Percentiles rank a stretch among this genome's conserved stretches.
phyloP scores from a whole-genome alignment of 2,329 filamentous ascomycete species.

The Metarhizium anisopliae region DNA sequence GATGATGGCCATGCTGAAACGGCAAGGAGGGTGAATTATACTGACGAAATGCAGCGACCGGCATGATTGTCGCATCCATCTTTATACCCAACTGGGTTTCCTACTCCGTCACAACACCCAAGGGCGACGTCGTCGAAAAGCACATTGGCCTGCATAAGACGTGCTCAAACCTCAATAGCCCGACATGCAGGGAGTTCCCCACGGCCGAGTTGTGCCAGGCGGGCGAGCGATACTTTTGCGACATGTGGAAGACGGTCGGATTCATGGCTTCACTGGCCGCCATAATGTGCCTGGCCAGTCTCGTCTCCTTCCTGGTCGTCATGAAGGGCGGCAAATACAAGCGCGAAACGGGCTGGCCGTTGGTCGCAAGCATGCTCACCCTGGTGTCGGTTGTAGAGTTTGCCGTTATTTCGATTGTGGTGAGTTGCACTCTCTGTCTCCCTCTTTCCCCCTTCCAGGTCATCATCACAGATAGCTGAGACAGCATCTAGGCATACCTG shows the following conservation, averaged over 20 bases:
- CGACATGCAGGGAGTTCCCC: constrained; percentile 42
- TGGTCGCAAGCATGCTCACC: constrained; percentile 57
- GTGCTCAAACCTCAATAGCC: constrained; percentile 61
- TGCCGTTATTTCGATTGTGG: constrained; percentile 73
- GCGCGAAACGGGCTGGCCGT: constrained; percentile 74
- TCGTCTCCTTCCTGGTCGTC: constrained; percentile 74
- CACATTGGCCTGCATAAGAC: constrained; percentile 71
- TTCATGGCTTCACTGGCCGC: constrained; percentile 82
- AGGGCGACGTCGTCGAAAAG: constrained; percentile 40
- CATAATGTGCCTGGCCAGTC: constrained; percentile 69
- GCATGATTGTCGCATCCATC: constrained; percentile 62
- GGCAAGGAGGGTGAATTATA: background rate
- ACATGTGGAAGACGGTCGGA: constrained; percentile 80
- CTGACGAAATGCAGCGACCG: constrained; percentile 47
- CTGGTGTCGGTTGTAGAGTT: constrained; percentile 62
- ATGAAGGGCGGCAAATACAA: constrained; percentile 70
- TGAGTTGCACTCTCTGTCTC: constrained; percentile 35
- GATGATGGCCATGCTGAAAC: background rate
- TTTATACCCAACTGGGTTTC: constrained; percentile 63
- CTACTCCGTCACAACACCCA: constrained; percentile 45
- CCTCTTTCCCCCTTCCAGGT: too few species aligned
- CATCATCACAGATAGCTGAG: background rate
- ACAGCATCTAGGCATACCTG: constrained; percentile 57
- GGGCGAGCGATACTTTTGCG: constrained; percentile 69
- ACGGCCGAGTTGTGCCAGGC: constrained; percentile 24